Base-by-base conservation (phyloP, 345 rosid genomes). In the Dimocarpus longan region DNA sequence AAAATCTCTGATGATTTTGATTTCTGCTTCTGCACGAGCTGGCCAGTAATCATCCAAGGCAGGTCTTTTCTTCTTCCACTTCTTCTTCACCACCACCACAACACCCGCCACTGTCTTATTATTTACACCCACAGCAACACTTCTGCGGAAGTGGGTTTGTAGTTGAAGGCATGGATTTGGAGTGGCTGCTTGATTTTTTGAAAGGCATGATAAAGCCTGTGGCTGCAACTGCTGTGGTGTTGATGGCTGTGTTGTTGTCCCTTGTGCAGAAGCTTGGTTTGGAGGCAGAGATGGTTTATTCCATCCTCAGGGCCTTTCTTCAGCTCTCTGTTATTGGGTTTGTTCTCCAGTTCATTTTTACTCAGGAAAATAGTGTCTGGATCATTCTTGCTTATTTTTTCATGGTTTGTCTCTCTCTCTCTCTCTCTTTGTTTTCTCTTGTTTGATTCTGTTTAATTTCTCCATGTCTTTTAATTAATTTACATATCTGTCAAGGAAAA, bases 281-380 rank as follows among this genome's bases (percentile, higher is more conserved):
- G 76, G 98, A 90, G 69, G 80, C 86, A n/a, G 99, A 93, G 79
- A 95, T 95, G 95, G 39, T 86, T 12, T 95, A 92, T 80, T 87
- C 97, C 28, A 88, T 92, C 75, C 39, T 87, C 46, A 82, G 97
- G 42, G 89, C 97, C 5, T 95, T 95, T 85, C 85, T 92, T 79
- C 99, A 93, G 82, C 91, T 93, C 32, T 95, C 97, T 11, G 72
- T 93, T 5, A 91, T 95, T 73, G 98, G 97, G 16, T 95, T 95
- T 71, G 97, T 95, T 79, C 91, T 95, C 79, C 93, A 93, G 73
- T 92, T 95, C 89, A 93, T 95, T 77, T 95, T 95, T 59, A 83
- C 52, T 39, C 91, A 86, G 62, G 76, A 89, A 1, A 86, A 88
- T 69, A n/a, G 75, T 40, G 78, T 66, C 10, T 93, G 97, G 97